Percentiles rank a stretch among this genome's conserved stretches.
These are phyloP conservation scores for Oryza nivara DNA, from an alignment of 176 grass and related monocot species.

Conservation along the genomic window DNA sequence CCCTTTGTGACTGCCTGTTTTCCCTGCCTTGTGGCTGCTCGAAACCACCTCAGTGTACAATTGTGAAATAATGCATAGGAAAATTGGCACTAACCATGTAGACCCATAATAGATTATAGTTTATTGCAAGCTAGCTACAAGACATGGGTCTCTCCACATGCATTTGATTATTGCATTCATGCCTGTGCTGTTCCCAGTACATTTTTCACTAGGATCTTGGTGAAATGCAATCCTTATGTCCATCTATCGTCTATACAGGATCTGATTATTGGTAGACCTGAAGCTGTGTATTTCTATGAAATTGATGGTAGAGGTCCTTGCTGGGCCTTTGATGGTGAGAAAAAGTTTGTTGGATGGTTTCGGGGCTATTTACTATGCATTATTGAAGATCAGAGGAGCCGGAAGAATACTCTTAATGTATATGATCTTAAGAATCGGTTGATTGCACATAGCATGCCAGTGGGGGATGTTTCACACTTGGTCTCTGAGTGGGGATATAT, in stretches of 20 bases:
- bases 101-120: background rate
- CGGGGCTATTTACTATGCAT: slow-evolving; percentile 90
- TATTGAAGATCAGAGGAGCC: slow-evolving; percentile 82
- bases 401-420: slow-evolving; percentile 73
- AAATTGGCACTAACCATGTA: background rate
- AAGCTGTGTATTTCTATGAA: slow-evolving; percentile 99
- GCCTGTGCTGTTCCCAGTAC: background rate
- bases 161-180: slow-evolving; percentile 20
- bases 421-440: slow-evolving; percentile 96
- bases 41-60: background rate
- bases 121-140: background rate
- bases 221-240: slow-evolving; percentile 20
- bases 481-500: slow-evolving; percentile 93
- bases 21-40: background rate
- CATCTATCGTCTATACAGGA: slow-evolving; percentile 56
- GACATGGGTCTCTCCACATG: background rate
- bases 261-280: slow-evolving; percentile 84
- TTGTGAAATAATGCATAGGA: background rate
- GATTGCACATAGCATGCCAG: slow-evolving; percentile 87
- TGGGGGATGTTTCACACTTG: slow-evolving; percentile 86
- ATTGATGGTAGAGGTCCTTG: slow-evolving; percentile 94
- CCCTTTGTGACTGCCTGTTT: background rate
- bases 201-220: background rate
- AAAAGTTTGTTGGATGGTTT: slow-evolving; percentile 96
- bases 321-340: slow-evolving; percentile 98